phyloP scores from a whole-genome alignment of 305 asterid genomes.

The Coffea humblotiana region DNA sequence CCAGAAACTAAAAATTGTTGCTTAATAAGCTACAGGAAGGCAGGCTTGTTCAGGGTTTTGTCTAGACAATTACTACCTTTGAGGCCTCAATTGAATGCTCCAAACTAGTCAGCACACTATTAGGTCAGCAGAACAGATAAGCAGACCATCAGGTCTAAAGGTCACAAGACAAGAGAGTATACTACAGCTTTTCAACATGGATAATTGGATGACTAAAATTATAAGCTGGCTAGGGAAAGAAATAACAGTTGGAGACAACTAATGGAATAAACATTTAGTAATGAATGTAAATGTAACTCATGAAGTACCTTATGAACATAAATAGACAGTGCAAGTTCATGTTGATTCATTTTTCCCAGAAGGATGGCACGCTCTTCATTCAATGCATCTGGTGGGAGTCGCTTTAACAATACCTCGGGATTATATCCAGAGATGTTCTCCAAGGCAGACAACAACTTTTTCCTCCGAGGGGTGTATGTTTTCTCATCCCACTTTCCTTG shows the following conservation, averaged over 20 bases:
- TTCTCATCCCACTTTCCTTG: constrained; percentile 93
- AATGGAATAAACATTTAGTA: background rate
- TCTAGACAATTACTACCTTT: too few species aligned
- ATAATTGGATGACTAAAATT: too few species aligned
- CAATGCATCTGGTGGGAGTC: constrained; percentile 87
- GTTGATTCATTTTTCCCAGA: constrained; percentile 94
- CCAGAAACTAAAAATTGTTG: too few species aligned
- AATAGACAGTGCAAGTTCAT: constrained; percentile 93
- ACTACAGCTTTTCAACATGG: too few species aligned
- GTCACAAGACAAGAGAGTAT: too few species aligned
- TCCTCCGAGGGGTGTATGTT: constrained; percentile 79
- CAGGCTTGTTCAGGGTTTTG: too few species aligned
- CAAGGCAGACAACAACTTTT: constrained; percentile 85
- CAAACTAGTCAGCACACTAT: too few species aligned
- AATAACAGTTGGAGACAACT: background rate
- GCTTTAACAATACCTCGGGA: constrained; percentile 76
- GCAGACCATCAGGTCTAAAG: too few species aligned
- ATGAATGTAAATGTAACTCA: background rate
- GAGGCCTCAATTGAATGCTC: too few species aligned
- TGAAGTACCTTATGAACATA: constrained; percentile 83
- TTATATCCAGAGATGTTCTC: constrained; percentile 84
- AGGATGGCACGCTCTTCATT: constrained; percentile 93
- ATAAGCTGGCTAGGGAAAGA: background rate
- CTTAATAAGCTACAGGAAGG: too few species aligned
- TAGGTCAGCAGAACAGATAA: too few species aligned